These are phyloP conservation scores for Cryptococcus sp. DNA, from an alignment of 1,284 basidiomycete species.

Conservation along the genomic window DNA sequence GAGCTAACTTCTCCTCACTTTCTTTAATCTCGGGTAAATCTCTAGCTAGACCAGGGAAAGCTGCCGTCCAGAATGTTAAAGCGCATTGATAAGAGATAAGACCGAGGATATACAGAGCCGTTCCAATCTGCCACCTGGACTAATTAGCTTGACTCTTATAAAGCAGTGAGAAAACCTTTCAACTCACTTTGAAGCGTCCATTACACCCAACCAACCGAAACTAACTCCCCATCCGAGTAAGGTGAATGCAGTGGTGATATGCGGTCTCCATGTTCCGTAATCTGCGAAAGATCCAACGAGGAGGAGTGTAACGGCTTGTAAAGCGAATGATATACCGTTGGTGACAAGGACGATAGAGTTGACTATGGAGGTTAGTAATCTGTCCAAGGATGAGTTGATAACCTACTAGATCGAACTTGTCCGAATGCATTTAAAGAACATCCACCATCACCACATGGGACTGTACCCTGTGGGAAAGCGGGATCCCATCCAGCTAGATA, in stretches of 20 bases:
- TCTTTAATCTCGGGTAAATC: slow-evolving; percentile 65
- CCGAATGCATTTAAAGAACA: slow-evolving; percentile 35
- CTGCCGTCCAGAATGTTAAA: slow-evolving; percentile 70
- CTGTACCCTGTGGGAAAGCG: slow-evolving; percentile 25
- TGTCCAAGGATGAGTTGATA: too few species aligned
- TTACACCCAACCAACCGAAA: slow-evolving; percentile 63
- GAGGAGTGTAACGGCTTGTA: slow-evolving; percentile 54
- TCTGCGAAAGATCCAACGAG: slow-evolving; percentile 50
- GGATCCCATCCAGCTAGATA: slow-evolving; percentile 41
- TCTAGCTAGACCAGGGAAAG: slow-evolving; percentile 74
- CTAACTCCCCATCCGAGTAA: slow-evolving; percentile 73
- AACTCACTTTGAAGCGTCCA: slow-evolving; percentile 26
- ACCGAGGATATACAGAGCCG: slow-evolving; percentile 74
- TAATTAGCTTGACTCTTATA: slow-evolving; percentile 50
- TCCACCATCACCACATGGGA: slow-evolving; percentile 28
- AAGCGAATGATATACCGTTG: slow-evolving; percentile 70
- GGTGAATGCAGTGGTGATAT: slow-evolving; percentile 67
- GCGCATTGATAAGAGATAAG: slow-evolving; percentile 75
- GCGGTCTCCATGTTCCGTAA: slow-evolving; percentile 72
- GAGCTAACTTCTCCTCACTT: slow-evolving; percentile 58
- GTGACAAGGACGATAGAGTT: slow-evolving; percentile 68
- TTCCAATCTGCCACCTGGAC: slow-evolving; percentile 64
- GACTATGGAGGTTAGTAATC: slow-evolving; percentile 41
- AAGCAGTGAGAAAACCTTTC: slow-evolving; percentile 34
- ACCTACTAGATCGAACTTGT: slow-evolving; percentile 27